Percentiles rank a stretch among this genome's conserved stretches.
Conservation (phyloP, 2,329 filamentous ascomycete species). For the Fusarium palustre region DNA sequence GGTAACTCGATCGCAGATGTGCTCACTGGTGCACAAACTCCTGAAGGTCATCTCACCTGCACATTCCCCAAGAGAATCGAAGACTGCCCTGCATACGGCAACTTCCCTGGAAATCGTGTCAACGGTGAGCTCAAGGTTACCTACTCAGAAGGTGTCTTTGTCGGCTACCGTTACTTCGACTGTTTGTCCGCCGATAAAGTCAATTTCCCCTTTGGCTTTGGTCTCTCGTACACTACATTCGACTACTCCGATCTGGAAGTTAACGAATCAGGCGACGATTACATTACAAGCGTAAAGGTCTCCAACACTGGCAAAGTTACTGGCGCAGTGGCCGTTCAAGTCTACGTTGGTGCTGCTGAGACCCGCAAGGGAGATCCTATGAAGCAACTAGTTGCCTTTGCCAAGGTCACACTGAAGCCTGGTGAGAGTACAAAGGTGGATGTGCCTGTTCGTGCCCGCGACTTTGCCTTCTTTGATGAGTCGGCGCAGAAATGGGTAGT, state of each 20-base stretch:
- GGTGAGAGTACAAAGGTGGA: constrained; percentile 44
- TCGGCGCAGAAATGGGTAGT: constrained; percentile 45
- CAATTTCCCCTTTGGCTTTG: constrained; percentile 75
- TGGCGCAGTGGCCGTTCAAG: constrained; percentile 67
- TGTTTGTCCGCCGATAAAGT: constrained; percentile 66
- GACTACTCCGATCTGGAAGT: constrained; percentile 70
- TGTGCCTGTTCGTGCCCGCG: constrained; percentile 40
- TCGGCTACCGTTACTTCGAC: constrained; percentile 77
- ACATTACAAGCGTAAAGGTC: constrained; percentile 62
- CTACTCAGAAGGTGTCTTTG: constrained; percentile 77
- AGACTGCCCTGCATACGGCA: constrained; percentile 74
- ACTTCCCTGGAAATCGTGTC: constrained; percentile 63
- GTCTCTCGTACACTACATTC: constrained; percentile 55
- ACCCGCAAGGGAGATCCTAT: constrained; percentile 39
- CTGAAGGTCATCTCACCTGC: constrained; percentile 72
- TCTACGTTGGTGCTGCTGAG: constrained; percentile 57
- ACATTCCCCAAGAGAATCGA: constrained; percentile 70
- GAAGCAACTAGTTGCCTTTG: constrained; percentile 77
- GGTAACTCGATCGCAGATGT: constrained; percentile 77
- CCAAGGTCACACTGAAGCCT: constrained; percentile 62
- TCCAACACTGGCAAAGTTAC: constrained; percentile 67
- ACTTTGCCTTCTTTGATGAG: constrained; percentile 50
- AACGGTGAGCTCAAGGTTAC: constrained; percentile 65
- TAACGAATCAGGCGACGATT: constrained; percentile 49
- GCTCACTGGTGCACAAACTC: constrained; percentile 72